Evolutionary conservation across 768 basidiomycete species (phyloP).

Genomic region (Russula brevipes): DNA sequence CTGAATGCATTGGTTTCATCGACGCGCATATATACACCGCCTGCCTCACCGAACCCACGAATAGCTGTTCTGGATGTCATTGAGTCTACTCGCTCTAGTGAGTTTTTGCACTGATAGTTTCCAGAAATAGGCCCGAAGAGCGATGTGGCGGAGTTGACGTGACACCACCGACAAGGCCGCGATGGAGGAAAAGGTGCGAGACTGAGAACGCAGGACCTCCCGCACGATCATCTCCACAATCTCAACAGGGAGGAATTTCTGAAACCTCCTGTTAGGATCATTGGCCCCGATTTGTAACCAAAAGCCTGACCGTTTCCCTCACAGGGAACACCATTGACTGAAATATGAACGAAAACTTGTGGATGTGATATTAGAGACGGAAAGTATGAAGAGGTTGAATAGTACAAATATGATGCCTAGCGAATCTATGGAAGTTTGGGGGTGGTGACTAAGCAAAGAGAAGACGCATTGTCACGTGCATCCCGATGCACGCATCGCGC

Average conservation of each 20-base stretch:
- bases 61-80: constrained; percentile 25
- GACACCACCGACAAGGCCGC: constrained; percentile 29
- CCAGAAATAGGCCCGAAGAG: constrained; percentile 30
- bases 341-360: neutral
- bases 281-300: neutral
- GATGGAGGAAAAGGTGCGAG: constrained; percentile 28
- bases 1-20: constrained; percentile 11
- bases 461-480: neutral
- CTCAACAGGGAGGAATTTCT: constrained; percentile 25
- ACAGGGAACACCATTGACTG: neutral
- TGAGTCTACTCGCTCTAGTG: constrained; percentile 20
- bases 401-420: neutral
- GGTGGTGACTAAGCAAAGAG: neutral
- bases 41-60: constrained; percentile 31
- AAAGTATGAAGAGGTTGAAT: neutral
- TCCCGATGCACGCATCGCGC: no score
- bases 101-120: constrained; percentile 22
- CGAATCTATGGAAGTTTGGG: neutral
- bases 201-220: constrained; percentile 21
- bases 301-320: neutral
- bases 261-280: neutral
- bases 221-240: constrained; percentile 29
- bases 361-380: neutral
- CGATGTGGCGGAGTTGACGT: constrained; percentile 29
- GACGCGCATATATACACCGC: constrained; percentile 21